phyloP scores from a whole-genome alignment of 2,329 filamentous ascomycete species.

The Tolypocladium tropicale region DNA sequence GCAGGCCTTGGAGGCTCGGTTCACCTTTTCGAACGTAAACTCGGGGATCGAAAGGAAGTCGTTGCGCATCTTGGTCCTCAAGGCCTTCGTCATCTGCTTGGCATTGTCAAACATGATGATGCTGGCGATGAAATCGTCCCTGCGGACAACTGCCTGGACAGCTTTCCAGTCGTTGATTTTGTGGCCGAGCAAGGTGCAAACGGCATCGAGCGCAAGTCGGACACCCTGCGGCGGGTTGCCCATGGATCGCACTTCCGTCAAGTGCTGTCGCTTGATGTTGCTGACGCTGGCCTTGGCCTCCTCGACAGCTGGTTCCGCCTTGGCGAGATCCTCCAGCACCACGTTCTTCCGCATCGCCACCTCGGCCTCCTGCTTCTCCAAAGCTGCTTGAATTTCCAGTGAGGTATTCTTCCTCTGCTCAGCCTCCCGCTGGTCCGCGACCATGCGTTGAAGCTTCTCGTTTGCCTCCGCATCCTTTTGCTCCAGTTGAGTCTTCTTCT shows the following conservation, averaged over 20 bases:
- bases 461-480: slow-evolving; percentile 92
- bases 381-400: slow-evolving; percentile 73
- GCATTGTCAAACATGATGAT: slow-evolving; percentile 98
- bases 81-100: slow-evolving; percentile 76
- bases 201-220: slow-evolving; percentile 85
- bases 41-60: slow-evolving; percentile 89
- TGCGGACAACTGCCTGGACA: slow-evolving; percentile 78
- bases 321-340: slow-evolving; percentile 77
- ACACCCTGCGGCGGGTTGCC: slow-evolving; percentile 84
- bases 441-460: slow-evolving; percentile 94
- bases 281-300: slow-evolving; percentile 94
- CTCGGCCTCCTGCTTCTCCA: slow-evolving; percentile 83
- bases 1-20: slow-evolving; percentile 92
- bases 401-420: slow-evolving; percentile 85
- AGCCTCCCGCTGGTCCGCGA: slow-evolving; percentile 88
- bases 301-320: slow-evolving; percentile 83
- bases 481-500: slow-evolving; percentile 90
- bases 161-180: slow-evolving; percentile 85
- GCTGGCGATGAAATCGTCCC: slow-evolving; percentile 94
- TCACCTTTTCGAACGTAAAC: slow-evolving; percentile 93
- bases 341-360: slow-evolving; percentile 75
- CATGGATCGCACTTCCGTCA: slow-evolving; percentile 98
- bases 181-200: slow-evolving; percentile 88
- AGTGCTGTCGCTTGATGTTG: slow-evolving; percentile 95
- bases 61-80: slow-evolving; percentile 81